Conservation (phyloP, 2,329 filamentous ascomycete genomes). For the Colletotrichum zoysiae region DNA sequence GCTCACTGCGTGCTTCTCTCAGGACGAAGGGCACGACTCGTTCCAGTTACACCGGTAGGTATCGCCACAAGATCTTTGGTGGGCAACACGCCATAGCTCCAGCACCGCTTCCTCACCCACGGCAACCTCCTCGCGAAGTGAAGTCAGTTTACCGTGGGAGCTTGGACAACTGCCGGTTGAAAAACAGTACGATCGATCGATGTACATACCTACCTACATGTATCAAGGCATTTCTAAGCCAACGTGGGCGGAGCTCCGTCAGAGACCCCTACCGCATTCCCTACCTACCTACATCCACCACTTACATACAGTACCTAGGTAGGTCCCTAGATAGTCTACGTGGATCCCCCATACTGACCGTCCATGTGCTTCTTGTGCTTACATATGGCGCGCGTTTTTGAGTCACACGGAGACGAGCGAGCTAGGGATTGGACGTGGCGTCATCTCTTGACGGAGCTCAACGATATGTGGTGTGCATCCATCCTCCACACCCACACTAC, state of each 20-base stretch:
- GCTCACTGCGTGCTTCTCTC: background rate
- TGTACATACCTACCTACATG: no score
- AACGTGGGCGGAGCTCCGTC: background rate
- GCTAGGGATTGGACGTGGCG: background rate
- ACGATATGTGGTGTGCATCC: background rate
- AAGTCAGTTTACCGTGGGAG: background rate
- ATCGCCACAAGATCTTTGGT: background rate
- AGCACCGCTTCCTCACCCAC: no score
- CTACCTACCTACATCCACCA: no score
- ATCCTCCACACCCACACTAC: background rate
- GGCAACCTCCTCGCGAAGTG: no score
- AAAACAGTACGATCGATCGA: background rate
- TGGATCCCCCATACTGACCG: background rate
- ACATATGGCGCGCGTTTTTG: background rate
- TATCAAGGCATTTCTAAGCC: background rate
- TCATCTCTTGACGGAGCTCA: conserved; percentile 2
- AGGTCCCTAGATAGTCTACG: background rate
- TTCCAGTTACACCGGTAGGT: background rate
- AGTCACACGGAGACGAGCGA: conserved; percentile 16
- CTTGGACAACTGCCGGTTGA: background rate
- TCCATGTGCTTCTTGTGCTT: background rate
- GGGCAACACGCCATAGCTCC: no score
- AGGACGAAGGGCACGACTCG: background rate
- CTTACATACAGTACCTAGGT: no score
- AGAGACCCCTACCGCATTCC: background rate